Evolutionary conservation across 345 rosid genomes (phyloP), one percentile per base, ranked within the genome.

Genomic region (Eucalyptus cloeziana): DNA sequence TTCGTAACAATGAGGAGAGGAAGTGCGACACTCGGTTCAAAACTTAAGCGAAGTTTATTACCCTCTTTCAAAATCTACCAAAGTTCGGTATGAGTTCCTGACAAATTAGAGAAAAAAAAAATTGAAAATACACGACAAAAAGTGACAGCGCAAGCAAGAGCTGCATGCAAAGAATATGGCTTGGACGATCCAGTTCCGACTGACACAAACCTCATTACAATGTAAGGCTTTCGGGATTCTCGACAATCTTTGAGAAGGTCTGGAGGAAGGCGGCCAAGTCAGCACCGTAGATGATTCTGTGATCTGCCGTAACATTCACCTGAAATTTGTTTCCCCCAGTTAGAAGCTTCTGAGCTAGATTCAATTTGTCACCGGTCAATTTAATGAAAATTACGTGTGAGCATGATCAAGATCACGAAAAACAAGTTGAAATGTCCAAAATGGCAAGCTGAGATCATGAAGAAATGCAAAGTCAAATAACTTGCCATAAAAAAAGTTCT

Each of bases 281-380:
- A 87, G 99, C 99, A 85, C 99, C 99, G 56, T 96, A 96, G 30
- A 96, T 87, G 60, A 98, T 96, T 44, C 97, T 94, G 94, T 96
- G 98, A 93, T 98, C 99, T 21, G 99, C 98, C 33, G 99, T 96
- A 88, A 96, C 99, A 91, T 98, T 98, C 93, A 96, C 98, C 99
- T 98, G 96, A 89, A 87, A 91, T 24, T 86, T 67, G 31, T 27
- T 71, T 71, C 24, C 54, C 85, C n/a, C 60, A 19, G 30, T 86
- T 56, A 86, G 62, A 30, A 49, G 24, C 17, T 56, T 50, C 30
- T 31, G 60, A 27, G 5, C 30, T 12, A 19, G 87, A 30, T 49
- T 50, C 37, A 31, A 86, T 49, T 40, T 50, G 60, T 86, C 62
- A n/a, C 24, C 87, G 10, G 44, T 3, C 27, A 86, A 86, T 33